phyloP scores from a whole-genome alignment of 345 rosid genomes.

The Hevea brasiliensis region DNA sequence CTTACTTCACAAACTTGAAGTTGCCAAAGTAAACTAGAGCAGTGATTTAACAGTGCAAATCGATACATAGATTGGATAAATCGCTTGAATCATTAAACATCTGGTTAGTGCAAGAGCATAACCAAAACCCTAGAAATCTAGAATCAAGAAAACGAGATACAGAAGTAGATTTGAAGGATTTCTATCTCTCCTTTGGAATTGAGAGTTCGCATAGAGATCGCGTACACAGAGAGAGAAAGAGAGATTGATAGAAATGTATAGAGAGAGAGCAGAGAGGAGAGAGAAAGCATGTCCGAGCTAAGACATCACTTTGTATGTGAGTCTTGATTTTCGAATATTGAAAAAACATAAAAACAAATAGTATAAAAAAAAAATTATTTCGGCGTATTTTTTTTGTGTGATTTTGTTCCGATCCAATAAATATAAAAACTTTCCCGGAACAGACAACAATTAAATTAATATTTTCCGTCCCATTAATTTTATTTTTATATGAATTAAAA shows the following conservation, averaged over 20 bases:
- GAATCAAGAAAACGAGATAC: not conserved
- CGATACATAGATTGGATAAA: not conserved
- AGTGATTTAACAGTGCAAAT: constrained; percentile 5
- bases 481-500: too few species aligned
- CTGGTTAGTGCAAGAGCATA: not conserved
- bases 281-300: constrained; percentile 4
- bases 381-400: not conserved
- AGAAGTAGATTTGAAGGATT: not conserved
- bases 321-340: constrained; percentile 23
- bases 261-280: constrained; percentile 13
- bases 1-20: constrained; percentile 27
- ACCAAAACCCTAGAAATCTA: constrained; percentile 27
- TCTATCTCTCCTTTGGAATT: not conserved
- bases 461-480: too few species aligned
- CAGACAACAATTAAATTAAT: too few species aligned
- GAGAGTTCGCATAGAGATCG: constrained; percentile 28
- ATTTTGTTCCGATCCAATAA: too few species aligned
- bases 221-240: constrained; percentile 24
- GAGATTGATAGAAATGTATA: constrained; percentile 26
- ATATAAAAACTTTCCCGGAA: too few species aligned
- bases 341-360: not conserved
- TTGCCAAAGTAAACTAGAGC: constrained; percentile 22
- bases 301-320: constrained; percentile 20
- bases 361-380: not conserved
- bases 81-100: not conserved